Conservation (phyloP, 2,329 filamentous ascomycete genomes). For the Fusarium sp. region DNA sequence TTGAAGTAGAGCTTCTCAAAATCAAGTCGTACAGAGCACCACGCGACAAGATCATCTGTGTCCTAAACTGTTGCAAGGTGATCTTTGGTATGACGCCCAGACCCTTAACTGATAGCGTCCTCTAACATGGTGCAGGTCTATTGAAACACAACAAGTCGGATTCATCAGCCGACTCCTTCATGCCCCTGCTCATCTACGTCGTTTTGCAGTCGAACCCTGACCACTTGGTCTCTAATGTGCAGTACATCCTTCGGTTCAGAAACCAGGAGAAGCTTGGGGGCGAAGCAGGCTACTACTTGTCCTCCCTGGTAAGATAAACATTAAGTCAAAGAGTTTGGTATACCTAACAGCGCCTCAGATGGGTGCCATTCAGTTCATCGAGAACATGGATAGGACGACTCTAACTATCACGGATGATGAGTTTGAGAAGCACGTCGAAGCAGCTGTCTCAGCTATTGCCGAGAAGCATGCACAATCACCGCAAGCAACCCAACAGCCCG, state of each 20-base stretch:
- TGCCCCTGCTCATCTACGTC: constrained; percentile 94
- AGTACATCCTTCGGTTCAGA: constrained; percentile 96
- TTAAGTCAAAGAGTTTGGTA: background rate
- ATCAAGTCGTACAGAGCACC: constrained; percentile 98
- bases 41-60: constrained; percentile 97
- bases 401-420: constrained; percentile 95
- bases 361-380: constrained; percentile 96
- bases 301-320: constrained; percentile 77
- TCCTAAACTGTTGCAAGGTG: constrained; percentile 98
- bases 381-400: constrained; percentile 93
- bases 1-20: constrained; percentile 81
- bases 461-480: constrained; percentile 78
- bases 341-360: constrained; percentile 61
- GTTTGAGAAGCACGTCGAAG: constrained; percentile 96
- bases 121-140: constrained; percentile 68
- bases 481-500: constrained; percentile 51
- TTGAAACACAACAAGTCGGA: constrained; percentile 93
- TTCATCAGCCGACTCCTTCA: constrained; percentile 95
- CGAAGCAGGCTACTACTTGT: constrained; percentile 98
- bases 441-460: constrained; percentile 93
- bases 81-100: constrained; percentile 78
- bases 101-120: background rate
- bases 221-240: constrained; percentile 95
- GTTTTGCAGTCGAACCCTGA: constrained; percentile 95
- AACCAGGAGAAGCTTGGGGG: constrained; percentile 97